phyloP scores from a whole-genome alignment of 2,329 filamentous ascomycete genomes.

The Aphanoascus verrucosus region DNA sequence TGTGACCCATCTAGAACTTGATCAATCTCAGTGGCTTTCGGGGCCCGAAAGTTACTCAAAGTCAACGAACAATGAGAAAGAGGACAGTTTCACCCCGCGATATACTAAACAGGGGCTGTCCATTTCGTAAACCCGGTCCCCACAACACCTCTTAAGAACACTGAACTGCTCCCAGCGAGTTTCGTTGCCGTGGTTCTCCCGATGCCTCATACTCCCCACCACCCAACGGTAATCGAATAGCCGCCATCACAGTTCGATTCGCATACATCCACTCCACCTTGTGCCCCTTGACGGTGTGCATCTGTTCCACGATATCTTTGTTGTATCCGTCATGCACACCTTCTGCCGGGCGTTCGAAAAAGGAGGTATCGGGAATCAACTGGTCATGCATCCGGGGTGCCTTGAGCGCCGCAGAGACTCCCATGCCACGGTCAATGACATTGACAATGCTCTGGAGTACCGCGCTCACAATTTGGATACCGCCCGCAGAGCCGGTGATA shows the following conservation, averaged over 20 bases:
- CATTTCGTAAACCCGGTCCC: too few species aligned
- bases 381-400: slow-evolving; percentile 70
- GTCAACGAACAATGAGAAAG: too few species aligned
- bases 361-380: slow-evolving; percentile 59
- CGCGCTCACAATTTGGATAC: slow-evolving; percentile 69
- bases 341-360: slow-evolving; percentile 46
- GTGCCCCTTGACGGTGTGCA: slow-evolving; percentile 45
- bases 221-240: slow-evolving; percentile 39
- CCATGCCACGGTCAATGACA: slow-evolving; percentile 55
- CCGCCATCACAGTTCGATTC: slow-evolving; percentile 60
- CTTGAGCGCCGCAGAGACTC: slow-evolving; percentile 50
- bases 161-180: slow-evolving; percentile 47
- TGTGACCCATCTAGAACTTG: too few species aligned
- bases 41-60: too few species aligned
- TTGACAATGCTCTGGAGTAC: slow-evolving; percentile 65
- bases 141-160: too few species aligned
- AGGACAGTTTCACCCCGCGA: too few species aligned
- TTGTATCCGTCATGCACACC: slow-evolving; percentile 41
- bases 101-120: too few species aligned
- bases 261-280: slow-evolving; percentile 58
- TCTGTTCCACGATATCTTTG: slow-evolving; percentile 46
- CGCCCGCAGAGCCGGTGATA: slow-evolving; percentile 64
- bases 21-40: too few species aligned
- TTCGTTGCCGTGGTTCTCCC: slow-evolving; percentile 61
- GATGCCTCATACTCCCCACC: slow-evolving; percentile 52